phyloP scores from a whole-genome alignment of 305 asterid genomes.

The Coffea humblotiana region DNA sequence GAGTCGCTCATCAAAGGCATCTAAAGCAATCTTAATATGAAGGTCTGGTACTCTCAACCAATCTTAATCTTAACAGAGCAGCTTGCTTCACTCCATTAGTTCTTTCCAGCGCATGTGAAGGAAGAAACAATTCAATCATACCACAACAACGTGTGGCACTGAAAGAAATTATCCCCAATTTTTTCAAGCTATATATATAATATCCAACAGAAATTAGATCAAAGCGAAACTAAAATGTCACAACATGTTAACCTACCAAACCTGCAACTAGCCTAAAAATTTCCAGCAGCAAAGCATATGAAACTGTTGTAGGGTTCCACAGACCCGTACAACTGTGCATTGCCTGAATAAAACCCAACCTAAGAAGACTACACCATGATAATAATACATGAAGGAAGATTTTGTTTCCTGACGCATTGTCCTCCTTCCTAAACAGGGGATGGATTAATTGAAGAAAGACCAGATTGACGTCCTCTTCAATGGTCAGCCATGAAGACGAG shows the following conservation, averaged over 20 bases:
- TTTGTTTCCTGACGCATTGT: not conserved
- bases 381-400: constrained; percentile 22
- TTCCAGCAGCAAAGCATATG: not conserved
- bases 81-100: not conserved
- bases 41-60: too few species aligned
- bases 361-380: constrained; percentile 19
- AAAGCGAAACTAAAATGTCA: not conserved
- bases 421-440: constrained; percentile 16
- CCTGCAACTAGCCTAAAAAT: constrained; percentile 5
- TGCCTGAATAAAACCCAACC: constrained; percentile 15
- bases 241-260: constrained; percentile 1
- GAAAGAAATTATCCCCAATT: not conserved
- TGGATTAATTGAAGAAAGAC: constrained; percentile 13
- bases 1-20: too few species aligned
- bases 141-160: not conserved
- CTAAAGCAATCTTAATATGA: too few species aligned
- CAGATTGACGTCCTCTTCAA: constrained; percentile 9
- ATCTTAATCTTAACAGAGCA: not conserved
- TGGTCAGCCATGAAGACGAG: constrained; percentile 4
- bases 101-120: not conserved
- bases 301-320: constrained; percentile 4
- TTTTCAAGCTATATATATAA: not conserved
- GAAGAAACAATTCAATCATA: not conserved
- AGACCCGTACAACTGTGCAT: constrained; percentile 12
- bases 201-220: constrained; percentile 6